Conservation (phyloP, 225 moss, liverwort and hornwort species). For the Anthoceros angustus region DNA sequence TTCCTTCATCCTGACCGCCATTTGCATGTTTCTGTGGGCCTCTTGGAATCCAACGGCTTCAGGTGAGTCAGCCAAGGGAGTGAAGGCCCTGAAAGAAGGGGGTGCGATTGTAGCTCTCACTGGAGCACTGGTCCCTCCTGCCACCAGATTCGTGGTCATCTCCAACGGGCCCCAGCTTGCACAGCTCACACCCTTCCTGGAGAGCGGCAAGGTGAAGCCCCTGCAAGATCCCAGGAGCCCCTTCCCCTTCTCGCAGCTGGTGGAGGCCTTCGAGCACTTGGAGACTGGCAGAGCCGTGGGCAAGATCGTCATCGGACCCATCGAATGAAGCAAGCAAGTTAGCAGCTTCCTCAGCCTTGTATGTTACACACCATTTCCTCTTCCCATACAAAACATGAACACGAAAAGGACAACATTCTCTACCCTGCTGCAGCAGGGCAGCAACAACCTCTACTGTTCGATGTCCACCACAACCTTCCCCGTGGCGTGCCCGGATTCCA, state of each 20-base stretch:
- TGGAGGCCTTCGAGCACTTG: constrained; percentile 62
- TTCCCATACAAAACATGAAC: neutral
- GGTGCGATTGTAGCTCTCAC: neutral
- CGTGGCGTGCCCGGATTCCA: constrained; percentile 54
- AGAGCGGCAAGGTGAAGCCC: constrained; percentile 62
- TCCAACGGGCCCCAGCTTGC: constrained; percentile 48
- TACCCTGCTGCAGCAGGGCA: neutral
- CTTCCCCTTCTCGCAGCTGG: constrained; percentile 46
- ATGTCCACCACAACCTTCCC: constrained; percentile 47
- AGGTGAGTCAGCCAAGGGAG: neutral
- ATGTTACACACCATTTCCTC: no score
- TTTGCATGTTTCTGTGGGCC: no score
- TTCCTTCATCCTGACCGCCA: neutral
- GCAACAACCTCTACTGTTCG: neutral
- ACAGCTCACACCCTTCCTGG: constrained; percentile 38
- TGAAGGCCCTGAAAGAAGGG: neutral
- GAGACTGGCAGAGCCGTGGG: constrained; percentile 63
- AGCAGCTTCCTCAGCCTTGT: no score
- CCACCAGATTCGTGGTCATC: constrained; percentile 12
- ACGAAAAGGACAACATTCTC: neutral
- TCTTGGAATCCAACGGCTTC: neutral
- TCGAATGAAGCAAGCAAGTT: neutral
- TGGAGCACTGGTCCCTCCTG: neutral
- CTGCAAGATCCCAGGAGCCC: constrained; percentile 49
- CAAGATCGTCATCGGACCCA: constrained; percentile 32